Evolutionary conservation across 2,329 filamentous ascomycete species (phyloP), one percentile per base, ranked within the genome.

Genomic region (Cercospora zeina): DNA sequence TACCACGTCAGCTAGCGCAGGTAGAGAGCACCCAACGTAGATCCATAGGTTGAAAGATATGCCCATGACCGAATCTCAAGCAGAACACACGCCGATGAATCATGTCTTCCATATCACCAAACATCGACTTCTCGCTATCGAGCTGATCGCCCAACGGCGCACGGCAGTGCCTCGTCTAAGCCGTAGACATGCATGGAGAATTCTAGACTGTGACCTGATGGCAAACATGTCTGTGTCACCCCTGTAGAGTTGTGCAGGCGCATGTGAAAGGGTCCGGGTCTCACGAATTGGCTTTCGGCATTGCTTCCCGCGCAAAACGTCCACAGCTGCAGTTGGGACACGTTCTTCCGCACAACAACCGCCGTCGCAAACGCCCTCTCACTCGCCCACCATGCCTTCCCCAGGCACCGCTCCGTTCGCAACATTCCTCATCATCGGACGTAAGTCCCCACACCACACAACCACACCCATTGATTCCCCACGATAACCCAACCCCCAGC

Each of bases 391-490:
- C 19, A 74, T 74, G 71, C 64, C 72, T 24, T 62, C 65, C 60
- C 69, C 68, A 68, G 66, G 68, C 62, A 68, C 63, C 58, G 68
- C 72, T 30, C 74, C 91, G 54, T 99, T 99, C 76, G 92, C 93
- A 77, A 97, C 95, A 51, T 97, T 96, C 75, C 88, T 99, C 78
- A 97, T 99, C 75, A 88, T 97, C 69, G 93, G 91, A 68, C 92
- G 93, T 97, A 85, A 75, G 91, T 86, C 56, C 42, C 53, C 51
- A 34, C 14, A 39, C 24, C 3, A 19, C 33, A 54, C 45, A 14
- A 2, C 30, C 16, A 1, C n/a, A 30, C 16, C 27, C 9, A 30
- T 27, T 21, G 50, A 21, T 31, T 14, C 1, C 34, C 19, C 50
- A 57, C 16, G n/a, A 14, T 47, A 33, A 21, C 8, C 39, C 37